phyloP scores from a whole-genome alignment of 208 protist genomes.

The Trypanosoma platydactyli region DNA sequence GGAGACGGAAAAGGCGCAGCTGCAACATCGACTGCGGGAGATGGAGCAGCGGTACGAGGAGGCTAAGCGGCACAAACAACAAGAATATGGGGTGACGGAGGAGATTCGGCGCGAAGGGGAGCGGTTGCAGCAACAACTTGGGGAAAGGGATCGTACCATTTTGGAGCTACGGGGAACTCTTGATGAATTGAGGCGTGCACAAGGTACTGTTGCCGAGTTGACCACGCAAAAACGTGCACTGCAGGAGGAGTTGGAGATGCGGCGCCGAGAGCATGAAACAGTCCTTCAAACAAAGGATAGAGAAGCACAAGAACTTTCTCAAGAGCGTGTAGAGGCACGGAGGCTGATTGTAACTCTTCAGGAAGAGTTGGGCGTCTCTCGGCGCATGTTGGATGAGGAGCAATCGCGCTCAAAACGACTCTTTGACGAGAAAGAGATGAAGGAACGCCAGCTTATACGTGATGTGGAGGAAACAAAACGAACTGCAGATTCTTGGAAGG shows the following conservation, averaged over 20 bases:
- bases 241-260: conserved; percentile 49
- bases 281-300: conserved; percentile 44
- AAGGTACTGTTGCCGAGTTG: conserved; percentile 26
- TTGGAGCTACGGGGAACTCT: conserved; percentile 45
- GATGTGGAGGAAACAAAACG: conserved; percentile 46
- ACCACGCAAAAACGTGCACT: conserved; percentile 15
- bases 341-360: conserved; percentile 40
- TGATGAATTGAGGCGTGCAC: conserved; percentile 38
- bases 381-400: conserved; percentile 41
- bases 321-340: conserved; percentile 44
- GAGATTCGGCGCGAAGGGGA: conserved; percentile 35
- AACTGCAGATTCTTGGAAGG: conserved; percentile 51
- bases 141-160: conserved; percentile 33
- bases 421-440: conserved; percentile 50
- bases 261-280: conserved; percentile 33
- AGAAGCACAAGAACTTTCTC: conserved; percentile 47
- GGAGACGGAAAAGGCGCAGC: conserved; percentile 42
- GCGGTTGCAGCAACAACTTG: conserved; percentile 36
- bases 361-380: conserved; percentile 37
- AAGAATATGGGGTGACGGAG: conserved; percentile 41
- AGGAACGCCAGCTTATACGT: conserved; percentile 42
- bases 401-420: conserved; percentile 37
- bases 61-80: conserved; percentile 29
- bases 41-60: conserved; percentile 43
- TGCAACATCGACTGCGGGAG: conserved; percentile 30